A percentile compares a stretch with the other conserved stretches of the same genome.
Evolutionary conservation across 306 rosid species (phyloP).

Genomic region (Dalbergia oliveri): DNA sequence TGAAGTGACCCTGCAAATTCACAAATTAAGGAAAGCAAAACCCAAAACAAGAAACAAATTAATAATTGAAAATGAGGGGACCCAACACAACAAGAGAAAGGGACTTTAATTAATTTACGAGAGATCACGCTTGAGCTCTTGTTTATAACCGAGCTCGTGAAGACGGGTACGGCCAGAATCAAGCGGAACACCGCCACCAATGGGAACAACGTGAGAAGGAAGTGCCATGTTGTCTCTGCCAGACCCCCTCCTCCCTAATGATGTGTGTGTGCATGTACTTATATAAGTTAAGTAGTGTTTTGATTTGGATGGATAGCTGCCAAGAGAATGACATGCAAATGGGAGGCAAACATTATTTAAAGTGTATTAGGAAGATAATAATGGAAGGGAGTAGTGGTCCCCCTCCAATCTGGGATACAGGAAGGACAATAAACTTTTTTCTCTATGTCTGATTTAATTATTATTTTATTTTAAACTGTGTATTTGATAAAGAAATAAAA

Average conservation of each 20-base stretch:
- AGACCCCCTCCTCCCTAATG: neutral
- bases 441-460: no score
- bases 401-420: no score
- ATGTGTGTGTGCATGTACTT: no score
- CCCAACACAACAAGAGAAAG: neutral
- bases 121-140: slow-evolving; percentile 97
- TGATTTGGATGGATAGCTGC: no score
- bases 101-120: slow-evolving; percentile 58
- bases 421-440: no score
- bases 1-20: slow-evolving; percentile 70
- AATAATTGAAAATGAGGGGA: neutral
- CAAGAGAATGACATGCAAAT: no score
- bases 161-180: slow-evolving; percentile 95
- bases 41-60: neutral
- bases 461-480: no score
- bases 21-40: neutral
- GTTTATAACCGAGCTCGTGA: slow-evolving; percentile 91
- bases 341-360: no score
- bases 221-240: slow-evolving; percentile 35
- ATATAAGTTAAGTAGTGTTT: no score
- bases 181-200: slow-evolving; percentile 47
- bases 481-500: no score
- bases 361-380: no score
- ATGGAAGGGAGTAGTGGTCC: no score
- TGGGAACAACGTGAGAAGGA: slow-evolving; percentile 37